phyloP scores from a whole-genome alignment of 2,329 filamentous ascomycete species.

The Fusarium poae region DNA sequence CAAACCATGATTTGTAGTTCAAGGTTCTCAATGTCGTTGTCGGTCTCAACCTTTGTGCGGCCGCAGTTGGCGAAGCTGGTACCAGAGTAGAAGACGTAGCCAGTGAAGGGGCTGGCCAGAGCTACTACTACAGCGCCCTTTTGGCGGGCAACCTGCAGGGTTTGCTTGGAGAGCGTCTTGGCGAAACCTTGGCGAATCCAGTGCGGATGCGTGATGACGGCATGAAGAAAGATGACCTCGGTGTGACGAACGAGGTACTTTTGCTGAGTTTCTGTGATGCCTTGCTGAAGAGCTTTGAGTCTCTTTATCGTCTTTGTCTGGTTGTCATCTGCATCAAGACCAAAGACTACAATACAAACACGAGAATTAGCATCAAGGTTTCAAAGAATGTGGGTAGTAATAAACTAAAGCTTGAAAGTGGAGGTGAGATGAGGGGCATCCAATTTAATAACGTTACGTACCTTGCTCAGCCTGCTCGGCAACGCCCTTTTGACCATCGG shows the following conservation, averaged over 20 bases:
- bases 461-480: constrained; percentile 31
- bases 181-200: constrained; percentile 39
- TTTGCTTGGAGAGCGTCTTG: constrained; percentile 39
- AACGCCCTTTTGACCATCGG: constrained; percentile 25
- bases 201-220: constrained; percentile 44
- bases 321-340: constrained; percentile 6
- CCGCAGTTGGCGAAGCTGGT: constrained; percentile 41
- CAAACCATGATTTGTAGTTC: constrained; percentile 42
- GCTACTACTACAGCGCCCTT: constrained; percentile 31
- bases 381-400: background rate
- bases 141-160: constrained; percentile 32
- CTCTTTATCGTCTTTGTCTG: constrained; percentile 34
- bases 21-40: constrained; percentile 34
- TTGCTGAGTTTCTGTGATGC: constrained; percentile 38
- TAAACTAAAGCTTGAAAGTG: background rate
- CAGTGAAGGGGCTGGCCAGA: constrained; percentile 38
- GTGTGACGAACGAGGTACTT: constrained; percentile 34
- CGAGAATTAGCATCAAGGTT: constrained; percentile 1
- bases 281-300: constrained; percentile 30
- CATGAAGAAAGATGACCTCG: constrained; percentile 40
- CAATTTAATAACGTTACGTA: constrained; percentile 8
- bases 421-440: constrained; percentile 1
- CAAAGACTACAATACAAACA: constrained; percentile 16
- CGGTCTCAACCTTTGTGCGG: constrained; percentile 36
- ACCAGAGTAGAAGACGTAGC: constrained; percentile 42